Evolutionary conservation across 2,329 filamentous ascomycete genomes (phyloP).

Genomic region (Ophiostoma ips): DNA sequence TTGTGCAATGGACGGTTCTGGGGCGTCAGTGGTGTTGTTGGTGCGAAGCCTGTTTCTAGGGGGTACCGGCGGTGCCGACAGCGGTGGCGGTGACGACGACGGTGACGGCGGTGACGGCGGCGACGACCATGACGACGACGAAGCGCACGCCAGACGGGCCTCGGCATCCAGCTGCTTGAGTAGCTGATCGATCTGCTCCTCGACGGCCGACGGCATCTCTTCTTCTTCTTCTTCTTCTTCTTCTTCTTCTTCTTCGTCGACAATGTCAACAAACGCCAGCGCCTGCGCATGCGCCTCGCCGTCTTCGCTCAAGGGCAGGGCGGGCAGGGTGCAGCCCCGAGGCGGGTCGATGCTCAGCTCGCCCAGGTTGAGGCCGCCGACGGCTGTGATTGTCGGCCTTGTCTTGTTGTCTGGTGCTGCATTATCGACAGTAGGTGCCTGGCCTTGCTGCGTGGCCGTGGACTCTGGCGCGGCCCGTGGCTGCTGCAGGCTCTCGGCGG

Average conservation of each 20-base stretch:
- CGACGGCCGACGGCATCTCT: neutral
- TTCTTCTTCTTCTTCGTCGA: neutral
- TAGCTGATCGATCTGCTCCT: constrained; percentile 1
- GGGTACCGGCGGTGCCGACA: too few relatives aligned
- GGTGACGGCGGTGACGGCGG: too few relatives aligned
- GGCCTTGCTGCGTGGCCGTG: too few relatives aligned
- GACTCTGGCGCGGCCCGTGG: too few relatives aligned
- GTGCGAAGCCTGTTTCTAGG: too few relatives aligned
- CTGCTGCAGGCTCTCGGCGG: neutral
- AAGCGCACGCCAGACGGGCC: neutral
- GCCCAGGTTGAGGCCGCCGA: neutral
- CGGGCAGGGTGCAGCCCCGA: neutral
- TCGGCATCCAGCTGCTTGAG: neutral
- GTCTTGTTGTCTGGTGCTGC: too few relatives aligned
- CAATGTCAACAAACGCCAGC: neutral
- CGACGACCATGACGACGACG: too few relatives aligned
- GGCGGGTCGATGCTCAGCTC: neutral
- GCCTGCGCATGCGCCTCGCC: neutral
- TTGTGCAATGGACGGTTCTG: too few relatives aligned
- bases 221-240: neutral
- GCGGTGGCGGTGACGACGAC: too few relatives aligned
- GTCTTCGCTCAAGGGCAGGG: neutral
- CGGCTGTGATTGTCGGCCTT: neutral
- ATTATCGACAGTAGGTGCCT: too few relatives aligned
- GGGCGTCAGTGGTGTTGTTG: neutral